Conservation (phyloP, 768 basidiomycete genomes). For the Boletus eberwhitei region DNA sequence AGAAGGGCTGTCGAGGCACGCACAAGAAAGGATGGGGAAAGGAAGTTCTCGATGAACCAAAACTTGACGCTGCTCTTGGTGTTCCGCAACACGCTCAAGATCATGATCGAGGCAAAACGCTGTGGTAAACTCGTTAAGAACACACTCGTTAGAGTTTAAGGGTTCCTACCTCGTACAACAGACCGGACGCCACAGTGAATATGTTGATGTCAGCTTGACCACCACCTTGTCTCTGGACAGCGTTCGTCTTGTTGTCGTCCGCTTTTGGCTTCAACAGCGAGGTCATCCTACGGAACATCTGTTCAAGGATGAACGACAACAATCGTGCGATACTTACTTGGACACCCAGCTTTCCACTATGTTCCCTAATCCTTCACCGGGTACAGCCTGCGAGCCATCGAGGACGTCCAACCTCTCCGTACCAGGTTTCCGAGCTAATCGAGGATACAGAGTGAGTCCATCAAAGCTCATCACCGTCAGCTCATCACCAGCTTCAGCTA, state of each 20-base stretch:
- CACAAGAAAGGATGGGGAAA: slow-evolving; percentile 94
- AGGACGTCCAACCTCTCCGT: slow-evolving; percentile 85
- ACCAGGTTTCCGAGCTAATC: slow-evolving; percentile 63
- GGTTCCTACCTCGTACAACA: slow-evolving; percentile 84
- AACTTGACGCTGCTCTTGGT: slow-evolving; percentile 96
- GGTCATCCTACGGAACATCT: slow-evolving; percentile 35
- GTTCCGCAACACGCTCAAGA: slow-evolving; percentile 90
- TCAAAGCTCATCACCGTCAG: slow-evolving; percentile 88
- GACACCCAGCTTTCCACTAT: slow-evolving; percentile 49
- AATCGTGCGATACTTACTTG: slow-evolving; percentile 38
- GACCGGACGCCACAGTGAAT: slow-evolving; percentile 96
- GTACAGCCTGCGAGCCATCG: slow-evolving; percentile 37
- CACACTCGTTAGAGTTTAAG: background rate
- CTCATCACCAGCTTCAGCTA: slow-evolving; percentile 65
- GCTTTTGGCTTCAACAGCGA: slow-evolving; percentile 40
- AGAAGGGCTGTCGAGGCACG: slow-evolving; percentile 21
- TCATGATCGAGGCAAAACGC: slow-evolving; percentile 99
- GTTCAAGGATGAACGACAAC: background rate
- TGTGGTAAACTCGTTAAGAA: slow-evolving; percentile 30
- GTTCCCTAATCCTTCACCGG: slow-evolving; percentile 33
- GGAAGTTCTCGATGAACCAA: slow-evolving; percentile 99
- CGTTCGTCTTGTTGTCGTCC: slow-evolving; percentile 18
- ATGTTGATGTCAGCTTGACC: slow-evolving; percentile 93
- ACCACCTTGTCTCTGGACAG: slow-evolving; percentile 24
- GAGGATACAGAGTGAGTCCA: slow-evolving; percentile 85